Conservation (phyloP, 257 asterid genomes). For the Petrea volubilis region DNA sequence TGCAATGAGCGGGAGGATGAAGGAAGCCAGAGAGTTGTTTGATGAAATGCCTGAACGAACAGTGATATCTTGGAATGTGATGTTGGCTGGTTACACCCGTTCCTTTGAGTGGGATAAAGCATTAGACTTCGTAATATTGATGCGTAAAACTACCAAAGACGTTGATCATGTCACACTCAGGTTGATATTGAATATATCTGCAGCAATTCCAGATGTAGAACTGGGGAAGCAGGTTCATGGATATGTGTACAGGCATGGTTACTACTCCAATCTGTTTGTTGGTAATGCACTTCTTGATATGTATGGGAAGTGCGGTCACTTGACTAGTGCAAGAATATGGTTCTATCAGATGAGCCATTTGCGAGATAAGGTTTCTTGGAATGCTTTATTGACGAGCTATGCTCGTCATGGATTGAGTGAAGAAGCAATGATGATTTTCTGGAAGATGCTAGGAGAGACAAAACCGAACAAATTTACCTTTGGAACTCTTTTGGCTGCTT, state of each 20-base stretch:
- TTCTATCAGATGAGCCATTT: conserved; percentile 53
- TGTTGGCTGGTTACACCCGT: conserved; percentile 68
- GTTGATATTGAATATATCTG: conserved; percentile 55
- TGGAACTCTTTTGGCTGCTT: conserved; percentile 74
- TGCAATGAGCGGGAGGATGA: conserved; percentile 48
- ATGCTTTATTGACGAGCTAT: conserved; percentile 60
- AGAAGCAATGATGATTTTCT: conserved; percentile 49
- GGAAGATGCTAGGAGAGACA: conserved; percentile 62
- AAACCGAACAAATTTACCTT: conserved; percentile 68
- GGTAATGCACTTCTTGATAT: conserved; percentile 70
- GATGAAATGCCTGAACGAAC: conserved; percentile 68
- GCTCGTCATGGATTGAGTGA: conserved; percentile 61
- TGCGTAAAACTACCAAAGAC: conserved; percentile 42
- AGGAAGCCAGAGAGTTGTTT: conserved; percentile 59
- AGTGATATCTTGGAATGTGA: conserved; percentile 74
- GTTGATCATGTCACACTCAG: conserved; percentile 65
- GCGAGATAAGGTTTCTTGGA: conserved; percentile 74
- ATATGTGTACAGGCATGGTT: conserved; percentile 56
- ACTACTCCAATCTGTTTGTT: conserved; percentile 42
- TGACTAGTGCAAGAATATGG: conserved; percentile 60
- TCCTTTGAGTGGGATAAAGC: conserved; percentile 69
- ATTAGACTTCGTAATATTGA: conserved; percentile 46
- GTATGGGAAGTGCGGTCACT: conserved; percentile 78
- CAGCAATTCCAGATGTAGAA: conserved; percentile 61
- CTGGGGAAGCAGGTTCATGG: conserved; percentile 84